Evolutionary conservation across 495 filamentous ascomycete genomes (phyloP), one percentile per base, ranked within the genome.

Genomic region (Talaromyces borbonicus): DNA sequence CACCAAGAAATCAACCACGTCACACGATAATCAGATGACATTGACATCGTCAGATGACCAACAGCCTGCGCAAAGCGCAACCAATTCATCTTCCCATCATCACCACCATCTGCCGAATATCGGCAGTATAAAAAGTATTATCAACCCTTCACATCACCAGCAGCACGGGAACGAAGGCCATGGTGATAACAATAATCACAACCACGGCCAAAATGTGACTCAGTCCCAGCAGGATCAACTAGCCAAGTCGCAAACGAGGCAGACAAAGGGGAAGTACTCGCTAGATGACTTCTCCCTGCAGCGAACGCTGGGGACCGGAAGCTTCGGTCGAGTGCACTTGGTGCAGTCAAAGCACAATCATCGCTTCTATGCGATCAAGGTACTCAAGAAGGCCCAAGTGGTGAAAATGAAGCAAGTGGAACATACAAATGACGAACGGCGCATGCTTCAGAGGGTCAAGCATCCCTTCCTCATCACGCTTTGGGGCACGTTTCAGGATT

Each of bases 321-420:
- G 90, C 64, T 98, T 98, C 68, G 92, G 92, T 12, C 75, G 93
- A 33, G 92, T 98, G 20, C 93, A 97, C 56, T 70, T 97, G 23
- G 92, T 97, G 38, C 90, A 97, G 65, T 95, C 89, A 22, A 89
- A 84, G 56, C 93, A 98, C 67, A 98, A 97, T 64, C 82, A 90
- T 64, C 81, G 92, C 37, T 97, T 88, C 73, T 98, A 98, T 69
- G 92, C 92, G 11, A 80, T 98, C 62, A 98, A 98, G 65, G 93
- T 97, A 32, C 65, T 98, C 64, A 97, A 97, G 67, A 98, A 98
- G 75, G 83, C 80, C 41, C 93, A 98, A 65, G 92, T 98, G 32
- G 89, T 97, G 52, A 97, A 94, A 74, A 97, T 97, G 92, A 97
- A 97, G 72, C 93, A 98, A 63, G 85, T 98, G 38, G 93, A 97